A percentile compares a stretch with the other conserved stretches of the same genome.
phyloP scores from a whole-genome alignment of 2,329 filamentous ascomycete genomes.

The Claviceps arundinis region DNA sequence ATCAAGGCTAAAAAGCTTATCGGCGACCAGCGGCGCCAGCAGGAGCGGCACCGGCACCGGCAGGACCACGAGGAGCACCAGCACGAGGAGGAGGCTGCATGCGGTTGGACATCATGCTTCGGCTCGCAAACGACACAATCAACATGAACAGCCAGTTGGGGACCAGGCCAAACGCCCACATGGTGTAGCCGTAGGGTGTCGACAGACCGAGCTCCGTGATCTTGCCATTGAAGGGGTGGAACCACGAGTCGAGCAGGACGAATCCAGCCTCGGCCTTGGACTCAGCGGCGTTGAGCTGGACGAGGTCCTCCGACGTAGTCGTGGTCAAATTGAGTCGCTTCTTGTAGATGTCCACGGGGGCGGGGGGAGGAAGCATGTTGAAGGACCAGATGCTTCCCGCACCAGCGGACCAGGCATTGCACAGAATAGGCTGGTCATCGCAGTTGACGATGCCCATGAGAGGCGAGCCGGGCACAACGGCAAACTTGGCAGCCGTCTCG shows the following conservation, averaged over 20 bases:
- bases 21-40: slow-evolving; percentile 4
- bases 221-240: slow-evolving; percentile 63
- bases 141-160: slow-evolving; percentile 73
- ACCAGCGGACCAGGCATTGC: slow-evolving; percentile 57
- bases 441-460: slow-evolving; percentile 61
- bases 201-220: slow-evolving; percentile 49
- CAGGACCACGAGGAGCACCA: slow-evolving; percentile 7
- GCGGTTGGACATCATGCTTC: slow-evolving; percentile 50
- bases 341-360: slow-evolving; percentile 49
- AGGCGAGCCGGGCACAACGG: slow-evolving; percentile 46
- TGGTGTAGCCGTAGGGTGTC: slow-evolving; percentile 51
- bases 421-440: slow-evolving; percentile 60
- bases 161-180: slow-evolving; percentile 53
- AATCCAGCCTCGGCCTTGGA: slow-evolving; percentile 39
- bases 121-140: slow-evolving; percentile 56
- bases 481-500: slow-evolving; percentile 51
- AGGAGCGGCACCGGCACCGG: slow-evolving; percentile 6
- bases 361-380: slow-evolving; percentile 50
- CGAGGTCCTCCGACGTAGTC: slow-evolving; percentile 49
- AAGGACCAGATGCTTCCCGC: slow-evolving; percentile 55
- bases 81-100: slow-evolving; percentile 12
- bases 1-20: slow-evolving; percentile 1
- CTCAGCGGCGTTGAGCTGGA: slow-evolving; percentile 41
- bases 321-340: slow-evolving; percentile 58
- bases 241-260: slow-evolving; percentile 44